A percentile compares a stretch with the other conserved stretches of the same genome.
Evolutionary conservation across 2,329 filamentous ascomycete genomes (phyloP).

Genomic region (Talaromyces albobiverticillius): DNA sequence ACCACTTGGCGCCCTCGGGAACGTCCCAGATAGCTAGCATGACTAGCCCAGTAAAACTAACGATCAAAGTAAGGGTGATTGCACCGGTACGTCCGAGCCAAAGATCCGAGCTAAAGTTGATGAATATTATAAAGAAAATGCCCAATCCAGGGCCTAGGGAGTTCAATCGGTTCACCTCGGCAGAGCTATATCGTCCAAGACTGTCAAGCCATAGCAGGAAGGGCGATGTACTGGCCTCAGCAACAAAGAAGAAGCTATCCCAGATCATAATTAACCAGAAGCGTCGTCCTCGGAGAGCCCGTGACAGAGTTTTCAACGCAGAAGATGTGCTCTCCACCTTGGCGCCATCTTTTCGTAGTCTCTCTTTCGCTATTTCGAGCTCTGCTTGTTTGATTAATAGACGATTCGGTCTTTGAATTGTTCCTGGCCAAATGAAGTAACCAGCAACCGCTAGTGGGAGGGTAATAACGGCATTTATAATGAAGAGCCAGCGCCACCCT

Average conservation of each 20-base stretch:
- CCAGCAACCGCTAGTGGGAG: slow-evolving; percentile 54
- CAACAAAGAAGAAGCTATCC: slow-evolving; percentile 57
- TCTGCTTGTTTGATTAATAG: slow-evolving; percentile 48
- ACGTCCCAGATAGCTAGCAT: slow-evolving; percentile 57
- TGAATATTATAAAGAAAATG: slow-evolving; percentile 55
- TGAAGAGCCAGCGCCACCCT: slow-evolving; percentile 59
- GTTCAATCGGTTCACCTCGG: slow-evolving; percentile 43
- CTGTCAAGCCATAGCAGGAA: slow-evolving; percentile 61
- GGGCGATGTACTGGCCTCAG: slow-evolving; percentile 48
- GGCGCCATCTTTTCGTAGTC: slow-evolving; percentile 48
- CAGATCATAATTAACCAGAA: slow-evolving; percentile 53
- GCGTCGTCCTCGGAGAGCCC: slow-evolving; percentile 42
- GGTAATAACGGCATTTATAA: slow-evolving; percentile 54
- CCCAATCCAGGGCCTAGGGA: slow-evolving; percentile 54
- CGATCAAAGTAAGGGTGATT: slow-evolving; percentile 50
- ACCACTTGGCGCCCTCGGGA: slow-evolving; percentile 54
- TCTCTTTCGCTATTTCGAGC: slow-evolving; percentile 43
- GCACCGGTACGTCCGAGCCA: slow-evolving; percentile 53
- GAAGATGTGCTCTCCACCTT: slow-evolving; percentile 25
- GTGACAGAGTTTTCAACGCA: slow-evolving; percentile 25
- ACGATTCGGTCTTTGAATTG: slow-evolving; percentile 49
- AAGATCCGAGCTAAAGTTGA: slow-evolving; percentile 56
- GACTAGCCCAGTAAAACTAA: slow-evolving; percentile 54
- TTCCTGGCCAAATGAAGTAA: slow-evolving; percentile 53
- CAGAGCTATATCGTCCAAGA: slow-evolving; percentile 5